Evolutionary conservation across 805 yeast genomes (phyloP).

Genomic region (Candida caryicola): DNA sequence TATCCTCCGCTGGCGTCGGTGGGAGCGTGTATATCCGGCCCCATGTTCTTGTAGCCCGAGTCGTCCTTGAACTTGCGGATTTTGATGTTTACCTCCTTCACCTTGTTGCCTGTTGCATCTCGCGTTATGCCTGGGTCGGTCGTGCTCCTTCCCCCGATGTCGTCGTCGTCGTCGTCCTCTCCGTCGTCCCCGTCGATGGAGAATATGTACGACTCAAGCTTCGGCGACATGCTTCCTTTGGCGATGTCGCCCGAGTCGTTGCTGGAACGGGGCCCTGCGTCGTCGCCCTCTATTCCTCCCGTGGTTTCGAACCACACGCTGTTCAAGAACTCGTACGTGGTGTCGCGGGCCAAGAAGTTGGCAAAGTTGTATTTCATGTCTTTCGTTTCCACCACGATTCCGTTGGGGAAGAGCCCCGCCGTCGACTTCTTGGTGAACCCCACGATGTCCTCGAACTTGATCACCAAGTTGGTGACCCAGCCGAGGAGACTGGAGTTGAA

Average conservation of each 20-base stretch:
- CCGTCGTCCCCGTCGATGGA: slow-evolving; percentile 16
- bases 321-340: slow-evolving; percentile 48
- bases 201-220: slow-evolving; percentile 17
- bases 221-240: slow-evolving; percentile 10
- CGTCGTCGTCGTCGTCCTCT: slow-evolving; percentile 24
- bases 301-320: slow-evolving; percentile 51
- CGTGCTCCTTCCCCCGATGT: no score
- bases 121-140: slow-evolving; percentile 9
- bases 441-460: slow-evolving; percentile 60
- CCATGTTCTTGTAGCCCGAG: slow-evolving; percentile 20
- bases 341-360: slow-evolving; percentile 60
- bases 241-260: slow-evolving; percentile 18
- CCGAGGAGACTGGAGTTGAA: slow-evolving; percentile 70
- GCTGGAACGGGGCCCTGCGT: background rate
- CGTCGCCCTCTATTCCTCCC: slow-evolving; percentile 3
- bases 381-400: slow-evolving; percentile 58
- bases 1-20: slow-evolving; percentile 34
- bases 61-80: slow-evolving; percentile 17
- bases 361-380: slow-evolving; percentile 66
- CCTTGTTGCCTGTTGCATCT: background rate
- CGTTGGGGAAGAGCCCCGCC: slow-evolving; percentile 68
- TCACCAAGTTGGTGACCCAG: slow-evolving; percentile 55
- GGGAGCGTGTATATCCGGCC: slow-evolving; percentile 49
- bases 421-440: slow-evolving; percentile 64
- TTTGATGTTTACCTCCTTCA: slow-evolving; percentile 6